Conservation (phyloP, 345 rosid genomes). For the Brassica cretica region DNA sequence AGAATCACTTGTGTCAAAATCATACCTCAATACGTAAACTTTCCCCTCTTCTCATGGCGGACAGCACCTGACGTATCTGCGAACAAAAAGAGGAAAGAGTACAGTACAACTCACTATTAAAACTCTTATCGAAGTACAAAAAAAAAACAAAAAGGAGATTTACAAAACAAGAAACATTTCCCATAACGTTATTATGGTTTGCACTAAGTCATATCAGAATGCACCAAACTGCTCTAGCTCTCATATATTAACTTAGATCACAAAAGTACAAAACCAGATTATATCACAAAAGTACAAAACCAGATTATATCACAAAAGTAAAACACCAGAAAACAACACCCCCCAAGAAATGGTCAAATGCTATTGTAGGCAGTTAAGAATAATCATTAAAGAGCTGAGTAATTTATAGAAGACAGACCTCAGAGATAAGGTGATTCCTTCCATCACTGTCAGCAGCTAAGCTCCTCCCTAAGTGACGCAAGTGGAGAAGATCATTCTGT, state of each 20-base stretch:
- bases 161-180: constrained; percentile 8
- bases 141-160: neutral
- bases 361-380: neutral
- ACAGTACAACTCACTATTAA: neutral
- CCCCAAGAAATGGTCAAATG: neutral
- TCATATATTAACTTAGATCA: neutral
- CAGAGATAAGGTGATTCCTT: constrained; percentile 68
- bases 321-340: neutral
- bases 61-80: constrained; percentile 85
- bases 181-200: neutral
- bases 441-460: constrained; percentile 69
- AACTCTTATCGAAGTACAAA: neutral
- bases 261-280: neutral
- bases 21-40: constrained; percentile 73
- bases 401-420: constrained; percentile 48
- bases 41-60: constrained; percentile 80
- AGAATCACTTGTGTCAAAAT: constrained; percentile 19
- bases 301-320: constrained; percentile 2
- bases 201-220: neutral
- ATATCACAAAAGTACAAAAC: constrained; percentile 1
- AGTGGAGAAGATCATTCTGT: constrained; percentile 54
- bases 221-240: neutral
- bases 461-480: constrained; percentile 62
- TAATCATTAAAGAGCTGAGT: neutral
- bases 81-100: constrained; percentile 39